Percentiles rank a stretch among this genome's conserved stretches.
phyloP scores from a whole-genome alignment of 768 basidiomycete species.

The Psilocybe azurescens region DNA sequence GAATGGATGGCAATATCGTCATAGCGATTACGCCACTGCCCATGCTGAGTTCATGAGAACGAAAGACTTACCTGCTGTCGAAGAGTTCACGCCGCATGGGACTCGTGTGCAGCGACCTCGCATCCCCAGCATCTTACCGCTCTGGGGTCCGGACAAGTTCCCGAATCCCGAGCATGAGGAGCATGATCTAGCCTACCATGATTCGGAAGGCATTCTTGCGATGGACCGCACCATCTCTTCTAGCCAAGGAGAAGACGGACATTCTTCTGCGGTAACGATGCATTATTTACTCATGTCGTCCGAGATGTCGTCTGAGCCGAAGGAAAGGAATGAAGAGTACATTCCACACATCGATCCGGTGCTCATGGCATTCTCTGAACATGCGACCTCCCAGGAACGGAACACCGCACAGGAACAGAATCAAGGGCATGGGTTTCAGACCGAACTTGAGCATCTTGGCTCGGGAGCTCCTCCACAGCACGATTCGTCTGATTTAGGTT shows the following conservation, averaged over 20 bases:
- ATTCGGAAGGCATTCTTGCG: conserved; percentile 10
- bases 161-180: conserved; percentile 20
- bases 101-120: conserved; percentile 33
- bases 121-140: conserved; percentile 45
- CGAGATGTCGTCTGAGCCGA: conserved; percentile 8
- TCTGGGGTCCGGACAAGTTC: conserved; percentile 34
- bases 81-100: conserved; percentile 19
- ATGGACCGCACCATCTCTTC: conserved; percentile 9
- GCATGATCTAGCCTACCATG: conserved; percentile 19
- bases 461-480: background rate
- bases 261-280: conserved; percentile 9
- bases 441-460: background rate
- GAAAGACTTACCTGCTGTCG: conserved; percentile 26
- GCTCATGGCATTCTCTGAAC: conserved; percentile 27
- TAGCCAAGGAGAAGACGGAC: conserved; percentile 6
- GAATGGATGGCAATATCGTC: conserved; percentile 51
- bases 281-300: conserved; percentile 25
- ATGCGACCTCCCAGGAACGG: background rate
- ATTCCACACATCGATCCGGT: conserved; percentile 33
- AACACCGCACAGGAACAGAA: background rate
- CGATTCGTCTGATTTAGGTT: conserved; percentile 2
- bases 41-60: conserved; percentile 40
- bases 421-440: background rate
- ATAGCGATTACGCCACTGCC: conserved; percentile 39
- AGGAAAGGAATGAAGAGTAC: conserved; percentile 14